Conservation (phyloP, 2,329 filamentous ascomycete genomes). For the Fusarium neocosmosporiellum region DNA sequence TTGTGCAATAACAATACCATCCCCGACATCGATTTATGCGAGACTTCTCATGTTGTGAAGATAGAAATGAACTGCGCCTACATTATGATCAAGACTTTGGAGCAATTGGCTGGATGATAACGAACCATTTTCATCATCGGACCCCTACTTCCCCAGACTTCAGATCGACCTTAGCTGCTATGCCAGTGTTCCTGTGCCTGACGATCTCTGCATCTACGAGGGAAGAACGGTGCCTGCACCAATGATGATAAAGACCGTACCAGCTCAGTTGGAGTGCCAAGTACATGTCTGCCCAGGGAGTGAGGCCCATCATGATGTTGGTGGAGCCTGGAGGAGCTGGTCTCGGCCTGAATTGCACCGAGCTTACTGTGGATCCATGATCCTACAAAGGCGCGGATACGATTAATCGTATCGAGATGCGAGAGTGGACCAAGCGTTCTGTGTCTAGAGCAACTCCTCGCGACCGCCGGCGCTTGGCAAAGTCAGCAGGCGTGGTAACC, state of each 20-base stretch:
- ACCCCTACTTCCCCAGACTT: background rate
- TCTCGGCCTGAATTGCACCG: background rate
- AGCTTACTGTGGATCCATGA: background rate
- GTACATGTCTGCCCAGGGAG: background rate
- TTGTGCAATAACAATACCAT: background rate
- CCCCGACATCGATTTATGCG: too few species aligned
- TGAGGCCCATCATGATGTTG: background rate
- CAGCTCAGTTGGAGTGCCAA: background rate
- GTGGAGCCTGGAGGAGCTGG: background rate
- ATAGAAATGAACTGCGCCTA: too few species aligned
- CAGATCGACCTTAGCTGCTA: background rate
- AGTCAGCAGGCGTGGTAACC: background rate
- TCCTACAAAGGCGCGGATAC: background rate
- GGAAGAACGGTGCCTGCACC: background rate
- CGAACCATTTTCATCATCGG: background rate
- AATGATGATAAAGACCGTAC: background rate
- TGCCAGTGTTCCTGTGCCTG: background rate
- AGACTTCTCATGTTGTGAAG: too few species aligned
- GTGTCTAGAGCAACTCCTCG: background rate
- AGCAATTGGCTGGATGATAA: rapidly evolving
- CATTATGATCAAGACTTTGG: background rate
- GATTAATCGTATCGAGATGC: background rate
- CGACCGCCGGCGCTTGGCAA: background rate
- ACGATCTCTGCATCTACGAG: background rate
- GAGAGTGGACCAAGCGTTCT: background rate